A percentile compares a stretch with the other conserved stretches of the same genome.
Evolutionary conservation across 2,329 filamentous ascomycete genomes (phyloP).

Genomic region (Alternaria triticina): DNA sequence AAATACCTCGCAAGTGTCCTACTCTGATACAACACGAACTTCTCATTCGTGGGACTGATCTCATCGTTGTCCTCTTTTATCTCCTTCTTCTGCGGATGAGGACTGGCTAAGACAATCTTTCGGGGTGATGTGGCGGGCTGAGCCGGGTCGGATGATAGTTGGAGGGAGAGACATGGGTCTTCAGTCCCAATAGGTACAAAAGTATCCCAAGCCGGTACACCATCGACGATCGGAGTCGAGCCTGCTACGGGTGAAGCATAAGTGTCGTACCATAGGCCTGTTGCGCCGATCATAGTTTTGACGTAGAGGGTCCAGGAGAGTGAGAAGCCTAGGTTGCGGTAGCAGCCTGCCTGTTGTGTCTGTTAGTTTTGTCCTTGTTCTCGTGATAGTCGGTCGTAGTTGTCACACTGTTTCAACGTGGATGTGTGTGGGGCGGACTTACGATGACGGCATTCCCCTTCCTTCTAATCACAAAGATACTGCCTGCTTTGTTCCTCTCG

Average conservation of each 20-base stretch:
- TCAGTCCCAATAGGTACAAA: background rate
- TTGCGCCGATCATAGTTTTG: slow-evolving; percentile 5
- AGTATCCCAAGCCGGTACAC: slow-evolving; percentile 12
- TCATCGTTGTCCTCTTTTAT: background rate
- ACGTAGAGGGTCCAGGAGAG: slow-evolving; percentile 22
- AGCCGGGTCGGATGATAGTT: background rate
- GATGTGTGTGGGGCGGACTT: background rate
- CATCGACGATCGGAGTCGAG: slow-evolving; percentile 1
- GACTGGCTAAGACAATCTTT: background rate
- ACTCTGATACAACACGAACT: slow-evolving; percentile 20
- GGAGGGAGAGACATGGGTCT: background rate
- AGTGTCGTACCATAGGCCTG: slow-evolving; percentile 21
- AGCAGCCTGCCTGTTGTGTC: slow-evolving; percentile 12
- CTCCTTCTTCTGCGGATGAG: background rate
- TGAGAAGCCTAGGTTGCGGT: slow-evolving; percentile 21
- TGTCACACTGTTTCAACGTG: background rate
- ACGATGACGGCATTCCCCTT: slow-evolving; percentile 11
- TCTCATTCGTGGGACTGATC: slow-evolving; percentile 4
- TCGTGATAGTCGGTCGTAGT: background rate
- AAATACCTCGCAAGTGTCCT: slow-evolving; percentile 16
- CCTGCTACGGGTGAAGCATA: slow-evolving; percentile 12
- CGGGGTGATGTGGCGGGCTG: background rate
- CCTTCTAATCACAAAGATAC: slow-evolving; percentile 10
- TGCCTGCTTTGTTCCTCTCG: background rate
- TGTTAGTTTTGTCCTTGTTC: background rate